Base-by-base conservation (phyloP, 306 rosid genomes). In the Ziziphus jujuba region DNA sequence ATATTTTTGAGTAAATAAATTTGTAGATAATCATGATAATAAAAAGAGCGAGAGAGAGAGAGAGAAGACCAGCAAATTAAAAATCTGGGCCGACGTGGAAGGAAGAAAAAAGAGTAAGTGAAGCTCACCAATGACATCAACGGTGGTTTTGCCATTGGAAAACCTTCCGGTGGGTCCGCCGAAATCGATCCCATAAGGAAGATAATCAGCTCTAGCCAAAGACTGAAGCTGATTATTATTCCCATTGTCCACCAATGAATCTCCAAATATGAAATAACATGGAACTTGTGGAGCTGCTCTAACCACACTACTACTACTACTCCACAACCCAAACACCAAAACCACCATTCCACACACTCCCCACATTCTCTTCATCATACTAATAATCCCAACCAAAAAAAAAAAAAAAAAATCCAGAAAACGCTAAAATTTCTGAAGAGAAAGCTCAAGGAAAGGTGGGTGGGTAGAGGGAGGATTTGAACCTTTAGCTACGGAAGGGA, bases 201-300 rank as follows among this genome's bases (percentile, higher is more conserved):
- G 28, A 35, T 88, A 90, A 77, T 88, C 40, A 51, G 99, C 96
- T 80, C 83, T 90, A 7, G 97, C 99, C 65, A 88, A 64, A 45
- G 99, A 88, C 2, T 33, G 53, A 35, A 93, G 99, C 59, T 69
- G 82, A 67, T 93, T 90, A 56, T 90, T 93, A 65, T 93, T 93
- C 21, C 97, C 97, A 80, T 87, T 86, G 63, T 93, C 97, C 33
- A 91, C 97, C 83, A 85, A 67, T 0, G 97, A 93, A 72, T 93
- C 99, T 3, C 99, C 99, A 79, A 93, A 93, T 0, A 90, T 84
- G 87, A 93, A 93, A 77, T 84, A 93, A 68, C 99, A 88, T 34
- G 97, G 96, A 35, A 75, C 96, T 84, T 82, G 87, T 22, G 85
- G 89, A 31, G 71, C 97, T 40, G 44, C 81, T 77, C 68, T 73